A percentile compares a stretch with the other conserved stretches of the same genome.
phyloP scores from a whole-genome alignment of 2,329 filamentous ascomycete species.

The Nigrospora sphaerica region DNA sequence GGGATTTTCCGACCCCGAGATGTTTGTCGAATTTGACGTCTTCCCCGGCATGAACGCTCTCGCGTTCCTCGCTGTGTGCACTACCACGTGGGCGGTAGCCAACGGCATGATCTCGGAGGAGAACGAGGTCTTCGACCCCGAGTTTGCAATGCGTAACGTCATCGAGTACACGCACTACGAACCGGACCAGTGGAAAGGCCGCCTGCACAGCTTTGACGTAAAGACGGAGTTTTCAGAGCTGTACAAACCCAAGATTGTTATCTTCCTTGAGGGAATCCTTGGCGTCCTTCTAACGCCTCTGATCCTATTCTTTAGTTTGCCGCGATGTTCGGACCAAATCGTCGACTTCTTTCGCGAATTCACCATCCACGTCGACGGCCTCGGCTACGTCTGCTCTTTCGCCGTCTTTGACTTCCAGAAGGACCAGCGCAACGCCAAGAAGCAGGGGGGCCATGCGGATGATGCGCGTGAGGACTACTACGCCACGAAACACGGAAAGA shows the following conservation, averaged over 20 bases:
- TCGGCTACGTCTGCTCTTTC: conserved; percentile 95
- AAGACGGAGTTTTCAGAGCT: conserved; percentile 83
- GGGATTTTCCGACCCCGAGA: conserved; percentile 81
- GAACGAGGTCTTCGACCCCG: conserved; percentile 82
- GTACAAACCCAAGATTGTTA: conserved; percentile 86
- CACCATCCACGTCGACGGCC: conserved; percentile 90
- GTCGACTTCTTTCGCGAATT: conserved; percentile 98
- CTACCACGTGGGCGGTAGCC: conserved; percentile 74
- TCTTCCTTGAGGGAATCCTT: conserved; percentile 87
- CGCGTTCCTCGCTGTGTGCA: conserved; percentile 82
- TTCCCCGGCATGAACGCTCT: conserved; percentile 81
- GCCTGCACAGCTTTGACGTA: conserved; percentile 90
- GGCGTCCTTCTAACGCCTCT: conserved; percentile 90
- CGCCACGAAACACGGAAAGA: conserved; percentile 91
- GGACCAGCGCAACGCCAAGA: conserved; percentile 44
- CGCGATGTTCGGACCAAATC: conserved; percentile 83
- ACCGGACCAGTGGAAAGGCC: conserved; percentile 79
- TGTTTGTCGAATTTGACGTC: conserved; percentile 88
- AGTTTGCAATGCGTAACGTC: conserved; percentile 80
- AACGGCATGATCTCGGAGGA: conserved; percentile 83
- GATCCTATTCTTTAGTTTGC: conserved; percentile 78
- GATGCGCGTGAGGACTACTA: conserved; percentile 89
- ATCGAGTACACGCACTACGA: conserved; percentile 91
- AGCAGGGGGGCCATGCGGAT: conserved; percentile 29
- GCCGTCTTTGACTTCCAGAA: conserved; percentile 97